Percentiles rank a stretch among this genome's conserved stretches.
phyloP scores from a whole-genome alignment of 2,329 filamentous ascomycete species.

The Beauveria sp. region DNA sequence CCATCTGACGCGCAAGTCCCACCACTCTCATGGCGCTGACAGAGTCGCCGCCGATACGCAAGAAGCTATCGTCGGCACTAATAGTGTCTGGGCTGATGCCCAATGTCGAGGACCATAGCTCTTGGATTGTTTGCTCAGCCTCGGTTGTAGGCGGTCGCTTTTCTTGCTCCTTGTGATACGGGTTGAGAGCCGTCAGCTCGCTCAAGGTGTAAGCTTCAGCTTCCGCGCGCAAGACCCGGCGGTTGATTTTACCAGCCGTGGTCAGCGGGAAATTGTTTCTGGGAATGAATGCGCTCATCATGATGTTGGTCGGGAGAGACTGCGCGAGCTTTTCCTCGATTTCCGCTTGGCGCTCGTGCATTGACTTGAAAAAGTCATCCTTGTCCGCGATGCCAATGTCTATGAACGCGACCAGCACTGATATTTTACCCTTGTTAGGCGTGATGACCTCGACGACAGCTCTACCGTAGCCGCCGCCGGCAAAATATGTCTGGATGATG shows the following conservation, averaged over 20 bases:
- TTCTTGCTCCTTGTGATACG: not conserved
- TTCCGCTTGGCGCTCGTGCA: not conserved
- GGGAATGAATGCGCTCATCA: not conserved
- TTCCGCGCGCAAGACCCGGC: not conserved
- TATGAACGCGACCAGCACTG: not conserved
- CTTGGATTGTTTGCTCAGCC: not conserved
- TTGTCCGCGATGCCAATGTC: not conserved
- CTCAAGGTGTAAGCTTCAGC: not conserved
- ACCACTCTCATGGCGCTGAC: slow-evolving; percentile 43
- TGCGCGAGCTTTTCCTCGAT: not conserved
- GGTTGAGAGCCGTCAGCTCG: not conserved
- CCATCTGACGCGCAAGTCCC: slow-evolving; percentile 29
- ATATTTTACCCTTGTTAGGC: not conserved
- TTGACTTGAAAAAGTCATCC: not conserved
- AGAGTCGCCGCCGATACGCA: slow-evolving; percentile 28
- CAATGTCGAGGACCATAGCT: not conserved
- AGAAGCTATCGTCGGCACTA: slow-evolving; percentile 6
- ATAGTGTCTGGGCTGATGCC: slow-evolving; percentile 12
- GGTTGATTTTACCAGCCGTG: slow-evolving; percentile 1
- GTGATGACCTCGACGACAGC: slow-evolving; percentile 3
- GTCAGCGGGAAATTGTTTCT: not conserved
- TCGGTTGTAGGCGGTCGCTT: not conserved
- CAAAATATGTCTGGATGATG: slow-evolving; percentile 3
- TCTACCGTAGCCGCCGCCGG: not conserved
- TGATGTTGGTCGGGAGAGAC: slow-evolving; percentile 3